Percentiles rank a stretch among this genome's conserved stretches.
Conservation (phyloP, 345 rosid species). For the Populus simonii region DNA sequence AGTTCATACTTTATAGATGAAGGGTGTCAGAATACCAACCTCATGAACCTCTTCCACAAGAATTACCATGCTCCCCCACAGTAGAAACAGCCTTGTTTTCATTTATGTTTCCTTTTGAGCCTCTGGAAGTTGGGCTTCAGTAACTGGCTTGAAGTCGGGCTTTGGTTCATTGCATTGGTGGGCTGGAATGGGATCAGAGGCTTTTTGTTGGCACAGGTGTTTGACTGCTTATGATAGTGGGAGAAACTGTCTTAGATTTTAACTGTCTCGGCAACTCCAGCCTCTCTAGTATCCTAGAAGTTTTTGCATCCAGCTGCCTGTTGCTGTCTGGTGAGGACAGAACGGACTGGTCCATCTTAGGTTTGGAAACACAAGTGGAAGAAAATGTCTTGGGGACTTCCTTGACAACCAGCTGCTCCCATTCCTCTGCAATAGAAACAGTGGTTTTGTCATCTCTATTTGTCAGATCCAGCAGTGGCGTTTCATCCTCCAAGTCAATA, state of each 20-base stretch:
- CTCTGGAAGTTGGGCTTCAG: conserved; percentile 75
- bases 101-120: conserved; percentile 54
- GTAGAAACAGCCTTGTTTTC: conserved; percentile 4
- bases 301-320: conserved; percentile 53
- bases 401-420: conserved; percentile 75
- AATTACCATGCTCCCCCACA: background rate
- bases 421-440: conserved; percentile 62
- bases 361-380: conserved; percentile 43
- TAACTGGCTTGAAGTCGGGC: conserved; percentile 52
- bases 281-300: conserved; percentile 79
- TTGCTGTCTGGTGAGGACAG: conserved; percentile 42
- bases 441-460: conserved; percentile 35
- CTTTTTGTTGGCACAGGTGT: conserved; percentile 35
- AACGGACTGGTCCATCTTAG: conserved; percentile 28
- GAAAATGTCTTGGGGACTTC: conserved; percentile 45
- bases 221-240: conserved; percentile 33
- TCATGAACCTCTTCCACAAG: conserved; percentile 1
- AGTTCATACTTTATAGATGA: background rate
- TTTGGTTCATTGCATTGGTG: conserved; percentile 35
- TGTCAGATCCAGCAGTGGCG: conserved; percentile 17
- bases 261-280: conserved; percentile 69
- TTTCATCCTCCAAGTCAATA: conserved; percentile 30
- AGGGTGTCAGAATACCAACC: background rate
- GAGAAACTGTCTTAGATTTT: conserved; percentile 49
- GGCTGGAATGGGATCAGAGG: conserved; percentile 57